Evolutionary conservation across 768 basidiomycete species (phyloP), one percentile per base, ranked within the genome.

Genomic region (Tricholoma matsutake): DNA sequence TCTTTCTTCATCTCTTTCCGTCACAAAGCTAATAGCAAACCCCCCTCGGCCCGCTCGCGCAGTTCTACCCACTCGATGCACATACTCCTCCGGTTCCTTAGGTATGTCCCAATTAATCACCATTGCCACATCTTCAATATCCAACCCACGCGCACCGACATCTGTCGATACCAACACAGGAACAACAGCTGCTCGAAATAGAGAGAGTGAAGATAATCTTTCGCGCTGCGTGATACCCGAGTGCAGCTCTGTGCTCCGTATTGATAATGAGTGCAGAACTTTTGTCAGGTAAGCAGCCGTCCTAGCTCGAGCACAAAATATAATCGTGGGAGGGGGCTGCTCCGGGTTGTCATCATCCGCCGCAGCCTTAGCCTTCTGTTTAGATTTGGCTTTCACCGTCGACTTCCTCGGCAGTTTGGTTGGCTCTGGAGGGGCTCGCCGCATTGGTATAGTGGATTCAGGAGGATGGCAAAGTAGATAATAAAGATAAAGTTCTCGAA

Each of bases 31-130:
- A 29, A 98, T 81, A 0, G 94, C 94, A 54, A 95, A 77, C 68
- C 97, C 97, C 2, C 89, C 91, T 67, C 86, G 82, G 6, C 97
- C 97, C 10, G 89, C 91, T 67, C 95, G 87, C 31, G 95, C 95
- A 22, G 95, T 98, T 69, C 95, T 77, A 47, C 95, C 95, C 1
- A 99, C 97, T 20, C 97, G 85, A 77, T 99, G 97, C 1, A 94
- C 91, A 70, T 99, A 99, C 71, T 96, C 96, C 72, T 96, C 96
- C 5, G 93, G 82, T 69, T 89, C 87, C 11, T 82, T 80, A 13
- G 97, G 97, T 63, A 98, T 78, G 73, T 99, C 96, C 95, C 96
- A 99, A 65, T 99, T 98, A 60, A 99, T 81, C 18, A 99, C 94
- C 79, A 98, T 86, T 10, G 92, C 94, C 10, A 99, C 96, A 65